Evolutionary conservation across 2,329 filamentous ascomycete species (phyloP).

Genomic region (Fusarium sp.): DNA sequence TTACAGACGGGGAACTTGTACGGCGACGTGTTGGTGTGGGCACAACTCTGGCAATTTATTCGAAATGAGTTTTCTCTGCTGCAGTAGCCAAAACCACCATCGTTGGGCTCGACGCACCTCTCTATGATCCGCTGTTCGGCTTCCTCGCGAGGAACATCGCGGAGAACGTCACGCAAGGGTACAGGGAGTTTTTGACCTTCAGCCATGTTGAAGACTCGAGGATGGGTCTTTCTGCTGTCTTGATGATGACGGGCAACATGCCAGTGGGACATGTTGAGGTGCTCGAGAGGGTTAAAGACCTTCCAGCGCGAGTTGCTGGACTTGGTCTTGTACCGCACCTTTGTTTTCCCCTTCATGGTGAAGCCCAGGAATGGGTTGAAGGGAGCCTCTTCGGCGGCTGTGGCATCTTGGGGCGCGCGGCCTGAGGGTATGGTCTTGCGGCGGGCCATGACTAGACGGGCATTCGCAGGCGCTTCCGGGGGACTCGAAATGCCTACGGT

Average conservation of each 20-base stretch:
- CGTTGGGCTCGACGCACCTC: conserved; percentile 30
- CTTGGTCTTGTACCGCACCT: background rate
- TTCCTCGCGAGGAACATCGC: conserved; percentile 16
- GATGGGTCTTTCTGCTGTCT: background rate
- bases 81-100: conserved; percentile 25
- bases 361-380: conserved; percentile 39
- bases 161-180: conserved; percentile 28
- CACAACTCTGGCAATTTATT: conserved; percentile 30
- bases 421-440: background rate
- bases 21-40: conserved; percentile 24
- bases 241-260: background rate
- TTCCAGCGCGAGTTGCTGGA: conserved; percentile 34
- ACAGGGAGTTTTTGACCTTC: conserved; percentile 7
- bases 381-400: background rate
- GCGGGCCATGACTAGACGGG: background rate
- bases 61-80: background rate
- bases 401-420: conserved; percentile 3
- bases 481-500: background rate
- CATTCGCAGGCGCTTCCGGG: background rate
- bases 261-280: conserved; percentile 37
- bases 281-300: conserved; percentile 28
- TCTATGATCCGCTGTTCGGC: background rate
- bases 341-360: background rate
- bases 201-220: conserved; percentile 23
- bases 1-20: conserved; percentile 35